These are phyloP conservation scores for Ogataea wickerhamii DNA, from an alignment of 805 yeast genomes.

Conservation along the genomic window DNA sequence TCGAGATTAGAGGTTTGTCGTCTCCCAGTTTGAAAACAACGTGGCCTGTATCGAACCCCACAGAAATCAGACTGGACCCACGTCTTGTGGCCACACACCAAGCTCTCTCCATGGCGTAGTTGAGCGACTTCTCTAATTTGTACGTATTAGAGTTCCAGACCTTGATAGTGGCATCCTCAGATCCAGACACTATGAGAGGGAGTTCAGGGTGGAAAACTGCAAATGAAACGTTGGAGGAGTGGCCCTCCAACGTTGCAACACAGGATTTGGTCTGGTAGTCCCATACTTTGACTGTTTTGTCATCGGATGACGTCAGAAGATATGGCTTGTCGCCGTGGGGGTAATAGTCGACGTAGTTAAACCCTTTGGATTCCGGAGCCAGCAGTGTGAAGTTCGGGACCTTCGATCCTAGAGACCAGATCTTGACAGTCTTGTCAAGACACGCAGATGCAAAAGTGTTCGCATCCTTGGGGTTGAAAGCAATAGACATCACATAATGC, in stretches of 20 bases:
- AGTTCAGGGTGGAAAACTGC: conserved; percentile 98
- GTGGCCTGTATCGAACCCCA: conserved; percentile 94
- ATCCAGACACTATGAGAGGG: conserved; percentile 91
- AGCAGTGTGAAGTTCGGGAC: conserved; percentile 86
- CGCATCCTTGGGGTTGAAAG: conserved; percentile 96
- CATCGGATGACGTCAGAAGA: conserved; percentile 87
- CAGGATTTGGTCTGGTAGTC: conserved; percentile 96
- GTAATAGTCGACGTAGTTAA: conserved; percentile 93
- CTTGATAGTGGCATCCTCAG: conserved; percentile 92
- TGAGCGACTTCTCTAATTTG: conserved; percentile 86
- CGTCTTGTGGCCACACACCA: conserved; percentile 88
- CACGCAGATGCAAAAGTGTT: conserved; percentile 97
- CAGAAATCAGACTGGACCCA: conserved; percentile 73
- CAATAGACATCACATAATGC: conserved; percentile 91
- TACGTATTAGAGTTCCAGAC: conserved; percentile 95
- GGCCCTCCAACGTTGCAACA: conserved; percentile 93
- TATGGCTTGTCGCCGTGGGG: conserved; percentile 98
- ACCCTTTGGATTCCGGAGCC: conserved; percentile 92
- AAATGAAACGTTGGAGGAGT: conserved; percentile 89
- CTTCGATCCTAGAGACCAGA: conserved; percentile 89
- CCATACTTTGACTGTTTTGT: conserved; percentile 85
- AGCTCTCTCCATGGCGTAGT: conserved; percentile 89
- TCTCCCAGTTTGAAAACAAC: conserved; percentile 87
- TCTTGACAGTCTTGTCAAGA: conserved; percentile 91
- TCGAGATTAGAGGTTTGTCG: conserved; percentile 88